Evolutionary conservation across 495 filamentous ascomycete species (phyloP).

Genomic region (Xylaria venustula): DNA sequence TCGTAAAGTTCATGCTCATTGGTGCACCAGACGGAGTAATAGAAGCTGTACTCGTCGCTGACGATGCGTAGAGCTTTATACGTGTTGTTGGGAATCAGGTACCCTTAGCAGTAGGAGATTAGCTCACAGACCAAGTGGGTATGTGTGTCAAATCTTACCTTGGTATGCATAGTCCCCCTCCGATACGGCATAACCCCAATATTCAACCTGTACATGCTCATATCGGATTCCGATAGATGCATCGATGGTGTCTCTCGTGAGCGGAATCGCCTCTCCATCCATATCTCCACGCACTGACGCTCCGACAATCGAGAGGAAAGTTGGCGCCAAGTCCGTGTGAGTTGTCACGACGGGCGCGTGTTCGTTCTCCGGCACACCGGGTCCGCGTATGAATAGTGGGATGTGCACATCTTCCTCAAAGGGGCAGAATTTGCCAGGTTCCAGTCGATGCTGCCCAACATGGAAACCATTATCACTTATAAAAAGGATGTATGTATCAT

Average conservation of each 20-base stretch:
- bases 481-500: constrained; percentile 54
- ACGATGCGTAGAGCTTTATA: constrained; percentile 52
- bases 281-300: constrained; percentile 18
- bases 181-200: constrained; percentile 41
- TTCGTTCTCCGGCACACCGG: constrained; percentile 36
- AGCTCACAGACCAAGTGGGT: too few relatives aligned
- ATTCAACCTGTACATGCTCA: constrained; percentile 56
- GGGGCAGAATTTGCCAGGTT: constrained; percentile 56
- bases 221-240: constrained; percentile 12
- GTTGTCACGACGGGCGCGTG: background rate
- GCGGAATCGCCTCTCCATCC: constrained; percentile 29
- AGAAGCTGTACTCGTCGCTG: constrained; percentile 42
- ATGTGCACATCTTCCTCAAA: constrained; percentile 61
- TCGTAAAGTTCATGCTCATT: constrained; percentile 55
- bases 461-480: constrained; percentile 62
- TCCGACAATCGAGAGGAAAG: constrained; percentile 8
- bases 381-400: constrained; percentile 51
- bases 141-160: background rate
- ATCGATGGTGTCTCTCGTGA: constrained; percentile 12
- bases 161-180: constrained; percentile 26
- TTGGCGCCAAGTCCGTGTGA: constrained; percentile 10
- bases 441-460: constrained; percentile 59
- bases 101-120: background rate
- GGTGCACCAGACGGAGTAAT: constrained; percentile 54
- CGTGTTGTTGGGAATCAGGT: constrained; percentile 39